Base-by-base conservation (phyloP, 768 basidiomycete genomes). In the Calocera cornea region DNA sequence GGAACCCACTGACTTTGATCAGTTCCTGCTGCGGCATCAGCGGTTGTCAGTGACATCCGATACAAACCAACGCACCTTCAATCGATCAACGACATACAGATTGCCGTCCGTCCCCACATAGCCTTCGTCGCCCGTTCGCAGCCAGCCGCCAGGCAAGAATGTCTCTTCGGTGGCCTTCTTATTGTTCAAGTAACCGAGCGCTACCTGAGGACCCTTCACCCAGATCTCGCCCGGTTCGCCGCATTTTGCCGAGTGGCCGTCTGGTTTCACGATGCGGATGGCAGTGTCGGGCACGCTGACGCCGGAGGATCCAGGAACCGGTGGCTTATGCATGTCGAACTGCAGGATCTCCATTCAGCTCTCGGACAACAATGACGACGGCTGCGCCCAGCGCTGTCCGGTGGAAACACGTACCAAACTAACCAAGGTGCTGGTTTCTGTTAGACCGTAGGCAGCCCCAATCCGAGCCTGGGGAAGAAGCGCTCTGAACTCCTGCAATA, bases 1-100 rank as follows among this genome's bases (percentile, higher is more conserved):
- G 90, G 64, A 79, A 79, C 2, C 90, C 90, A 0, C 88, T 90
- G 1, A 92, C 81, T 73, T 92, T 92, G 22, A 92, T 79, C 0
- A 85, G 90, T 72, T 92, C 90, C 86, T 89, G 64, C 34, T n/a
- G 36, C 27, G 22, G 2, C 34, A n/a, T 40, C 24, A n/a, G 68
- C 40, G 67, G 47, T n/a, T n/a, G n/a, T n/a, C 33, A 17, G 27
- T 34, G 67, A 11, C 31, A 2, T 40, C 24, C 5, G 31, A 14
- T 67, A 2, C 22, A 22, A 64, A 10, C 2, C 34, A 7, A 34
- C 29, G 5, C 41, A 87, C 88, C 82, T 92, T 91, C 19, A 81
- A 80, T 65, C 90, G 81, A 74, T 92, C 90, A 14, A 85, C 85
- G 71, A 85, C 91, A 75, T 82, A 91, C 72, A 90, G 84, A 67